Evolutionary conservation across 179 eudicot species (phyloP).

Genomic region (Beta lomatogona): DNA sequence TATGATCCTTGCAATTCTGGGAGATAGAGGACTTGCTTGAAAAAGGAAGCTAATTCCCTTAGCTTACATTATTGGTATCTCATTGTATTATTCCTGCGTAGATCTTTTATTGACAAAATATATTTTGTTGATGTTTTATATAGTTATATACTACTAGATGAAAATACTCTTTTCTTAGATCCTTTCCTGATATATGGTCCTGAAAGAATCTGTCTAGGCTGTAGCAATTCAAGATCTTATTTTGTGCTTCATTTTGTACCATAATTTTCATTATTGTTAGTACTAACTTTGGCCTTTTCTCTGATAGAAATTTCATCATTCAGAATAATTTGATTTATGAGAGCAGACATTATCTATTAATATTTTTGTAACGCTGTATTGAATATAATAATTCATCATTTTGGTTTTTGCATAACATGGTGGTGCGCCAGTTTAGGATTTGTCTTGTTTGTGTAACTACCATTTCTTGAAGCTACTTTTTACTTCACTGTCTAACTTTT

Average conservation of each 20-base stretch:
- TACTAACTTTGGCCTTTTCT: background rate
- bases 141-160: background rate
- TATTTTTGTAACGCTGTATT: background rate
- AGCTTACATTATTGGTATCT: background rate
- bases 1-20: background rate
- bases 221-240: background rate
- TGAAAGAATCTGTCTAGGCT: background rate
- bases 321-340: background rate
- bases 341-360: background rate
- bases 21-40: background rate
- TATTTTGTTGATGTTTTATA: background rate
- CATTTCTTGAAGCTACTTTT: background rate
- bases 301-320: background rate
- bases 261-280: background rate
- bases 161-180: background rate
- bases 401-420: background rate
- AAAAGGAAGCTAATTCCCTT: background rate
- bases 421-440: background rate
- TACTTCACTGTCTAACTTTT: background rate
- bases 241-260: background rate
- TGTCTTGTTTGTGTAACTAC: background rate
- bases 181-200: background rate
- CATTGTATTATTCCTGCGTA: background rate
- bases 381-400: background rate
- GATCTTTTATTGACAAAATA: background rate